Conservation (phyloP, 139 green algal genomes). For the Chlamydomonas sp. region DNA sequence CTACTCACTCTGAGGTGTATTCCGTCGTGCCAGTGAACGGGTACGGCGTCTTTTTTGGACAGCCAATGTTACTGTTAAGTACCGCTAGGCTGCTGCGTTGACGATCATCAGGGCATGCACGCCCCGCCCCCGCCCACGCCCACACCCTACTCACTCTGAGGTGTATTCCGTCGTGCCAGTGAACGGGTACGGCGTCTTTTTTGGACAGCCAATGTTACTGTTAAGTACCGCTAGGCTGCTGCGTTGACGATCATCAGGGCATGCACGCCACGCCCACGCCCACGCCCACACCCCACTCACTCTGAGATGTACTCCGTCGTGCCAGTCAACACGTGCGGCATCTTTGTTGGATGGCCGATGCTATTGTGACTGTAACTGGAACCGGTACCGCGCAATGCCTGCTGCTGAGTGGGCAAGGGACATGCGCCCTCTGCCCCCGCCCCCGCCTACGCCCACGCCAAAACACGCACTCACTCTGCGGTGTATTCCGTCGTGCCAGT, state of each 20-base stretch:
- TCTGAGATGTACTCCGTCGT: conserved; percentile 27
- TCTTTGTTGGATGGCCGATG: no score
- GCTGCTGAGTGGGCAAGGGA: no score
- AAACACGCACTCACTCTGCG: background rate
- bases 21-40: conserved; percentile 30
- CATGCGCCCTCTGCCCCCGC: no score
- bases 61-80: no score
- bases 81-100: no score
- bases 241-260: conserved; percentile 22
- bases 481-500: background rate
- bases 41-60: conserved; percentile 8
- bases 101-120: no score
- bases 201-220: background rate
- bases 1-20: conserved; percentile 26
- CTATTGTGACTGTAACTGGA: no score
- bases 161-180: background rate
- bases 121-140: no score
- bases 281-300: no score
- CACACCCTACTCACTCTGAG: background rate
- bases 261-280: no score
- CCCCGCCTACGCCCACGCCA: no score
- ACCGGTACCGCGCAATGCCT: no score
- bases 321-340: conserved; percentile 19
- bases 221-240: background rate
- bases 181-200: background rate